Conservation (phyloP, 2,329 filamentous ascomycete species). For the Aspergillus pseudoterreus region DNA sequence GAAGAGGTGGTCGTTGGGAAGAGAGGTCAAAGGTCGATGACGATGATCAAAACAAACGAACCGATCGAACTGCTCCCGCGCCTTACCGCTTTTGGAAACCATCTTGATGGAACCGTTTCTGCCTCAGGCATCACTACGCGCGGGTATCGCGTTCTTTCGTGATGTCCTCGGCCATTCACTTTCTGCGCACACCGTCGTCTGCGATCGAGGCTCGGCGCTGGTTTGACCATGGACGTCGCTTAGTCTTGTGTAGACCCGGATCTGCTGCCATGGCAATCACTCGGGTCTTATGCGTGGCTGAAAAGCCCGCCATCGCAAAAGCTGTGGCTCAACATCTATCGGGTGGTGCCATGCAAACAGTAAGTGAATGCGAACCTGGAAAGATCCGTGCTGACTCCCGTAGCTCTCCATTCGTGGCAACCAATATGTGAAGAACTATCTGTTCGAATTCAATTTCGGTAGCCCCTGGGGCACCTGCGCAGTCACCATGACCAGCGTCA, state of each 20-base stretch:
- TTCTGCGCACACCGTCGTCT: neutral
- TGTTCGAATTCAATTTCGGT: slow-evolving; percentile 85
- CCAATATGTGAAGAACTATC: slow-evolving; percentile 88
- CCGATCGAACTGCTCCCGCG: neutral
- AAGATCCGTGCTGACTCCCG: slow-evolving; percentile 15
- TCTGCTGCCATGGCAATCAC: slow-evolving; percentile 11
- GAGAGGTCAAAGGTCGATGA: neutral
- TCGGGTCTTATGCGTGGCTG: slow-evolving; percentile 71
- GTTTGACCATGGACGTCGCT: neutral
- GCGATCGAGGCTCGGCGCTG: neutral
- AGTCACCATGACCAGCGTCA: slow-evolving; percentile 91
- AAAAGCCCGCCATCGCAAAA: slow-evolving; percentile 93
- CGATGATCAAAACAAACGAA: slow-evolving; percentile 4
- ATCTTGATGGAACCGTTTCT: neutral
- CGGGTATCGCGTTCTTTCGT: slow-evolving; percentile 3
- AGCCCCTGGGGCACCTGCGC: slow-evolving; percentile 73
- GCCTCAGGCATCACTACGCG: neutral
- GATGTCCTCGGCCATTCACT: neutral
- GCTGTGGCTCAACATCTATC: slow-evolving; percentile 87
- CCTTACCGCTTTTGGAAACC: neutral
- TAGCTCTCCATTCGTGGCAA: slow-evolving; percentile 66
- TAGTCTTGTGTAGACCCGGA: neutral
- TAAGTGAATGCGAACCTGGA: slow-evolving; percentile 44
- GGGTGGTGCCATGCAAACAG: slow-evolving; percentile 67
- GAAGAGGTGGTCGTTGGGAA: neutral